phyloP scores from a whole-genome alignment of 495 filamentous ascomycete species.

The Haplographium delicatum region DNA sequence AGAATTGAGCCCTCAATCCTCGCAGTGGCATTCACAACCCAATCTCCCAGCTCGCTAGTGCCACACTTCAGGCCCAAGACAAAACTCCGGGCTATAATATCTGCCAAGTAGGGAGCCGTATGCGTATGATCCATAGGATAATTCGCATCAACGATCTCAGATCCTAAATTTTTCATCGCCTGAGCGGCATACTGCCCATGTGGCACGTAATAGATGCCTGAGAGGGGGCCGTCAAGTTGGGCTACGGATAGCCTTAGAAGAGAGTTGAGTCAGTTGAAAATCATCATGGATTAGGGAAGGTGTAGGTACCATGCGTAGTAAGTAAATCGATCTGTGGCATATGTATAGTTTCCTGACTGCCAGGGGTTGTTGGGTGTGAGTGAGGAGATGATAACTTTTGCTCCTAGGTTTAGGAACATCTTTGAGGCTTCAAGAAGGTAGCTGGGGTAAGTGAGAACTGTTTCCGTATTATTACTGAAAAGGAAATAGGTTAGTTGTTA shows the following conservation, averaged over 20 bases:
- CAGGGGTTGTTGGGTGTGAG: constrained; percentile 52
- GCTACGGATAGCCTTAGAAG: constrained; percentile 21
- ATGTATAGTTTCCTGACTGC: constrained; percentile 44
- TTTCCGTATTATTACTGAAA: constrained; percentile 48
- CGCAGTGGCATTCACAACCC: constrained; percentile 28
- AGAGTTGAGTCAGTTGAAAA: background rate
- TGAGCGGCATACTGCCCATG: constrained; percentile 50
- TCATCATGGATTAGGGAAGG: background rate
- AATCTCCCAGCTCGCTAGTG: constrained; percentile 25
- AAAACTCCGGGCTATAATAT: constrained; percentile 41
- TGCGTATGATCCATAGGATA: constrained; percentile 59
- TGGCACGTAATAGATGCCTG: constrained; percentile 44
- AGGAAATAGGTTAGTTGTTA: constrained; percentile 11
- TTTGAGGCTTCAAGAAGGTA: constrained; percentile 53
- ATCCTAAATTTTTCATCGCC: constrained; percentile 40
- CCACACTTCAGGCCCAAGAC: constrained; percentile 35
- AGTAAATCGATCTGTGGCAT: constrained; percentile 42
- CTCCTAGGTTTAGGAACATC: constrained; percentile 46
- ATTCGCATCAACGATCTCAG: constrained; percentile 38
- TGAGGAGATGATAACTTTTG: constrained; percentile 51
- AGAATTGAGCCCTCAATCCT: constrained; percentile 24
- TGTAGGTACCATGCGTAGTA: constrained; percentile 35
- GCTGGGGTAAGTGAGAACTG: constrained; percentile 51
- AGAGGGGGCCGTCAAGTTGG: constrained; percentile 27
- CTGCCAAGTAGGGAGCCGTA: constrained; percentile 47